Percentiles rank a stretch among this genome's conserved stretches.
Conservation (phyloP, 2,329 filamentous ascomycete species). For the Fusarium anthophilum region DNA sequence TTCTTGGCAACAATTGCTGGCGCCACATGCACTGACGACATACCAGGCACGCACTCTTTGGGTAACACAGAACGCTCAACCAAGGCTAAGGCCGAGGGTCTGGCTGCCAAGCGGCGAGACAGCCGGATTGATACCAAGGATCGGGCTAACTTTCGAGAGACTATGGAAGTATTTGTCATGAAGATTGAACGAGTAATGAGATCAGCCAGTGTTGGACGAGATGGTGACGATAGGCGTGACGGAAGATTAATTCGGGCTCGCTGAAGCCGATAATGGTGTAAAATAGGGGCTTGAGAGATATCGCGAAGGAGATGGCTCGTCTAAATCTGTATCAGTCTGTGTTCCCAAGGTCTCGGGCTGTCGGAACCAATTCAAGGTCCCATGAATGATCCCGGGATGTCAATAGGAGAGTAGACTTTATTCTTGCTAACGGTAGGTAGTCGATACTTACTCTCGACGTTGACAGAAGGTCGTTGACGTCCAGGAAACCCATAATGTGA, state of each 20-base stretch:
- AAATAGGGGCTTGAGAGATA: slow-evolving; percentile 71
- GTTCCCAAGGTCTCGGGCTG: not conserved
- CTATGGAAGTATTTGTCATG: slow-evolving; percentile 71
- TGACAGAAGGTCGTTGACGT: slow-evolving; percentile 65
- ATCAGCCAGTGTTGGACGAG: slow-evolving; percentile 67
- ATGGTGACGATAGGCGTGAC: slow-evolving; percentile 64
- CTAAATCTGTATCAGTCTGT: slow-evolving; percentile 50
- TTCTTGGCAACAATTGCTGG: slow-evolving; percentile 71
- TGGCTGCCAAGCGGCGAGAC: slow-evolving; percentile 66
- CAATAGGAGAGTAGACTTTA: not conserved
- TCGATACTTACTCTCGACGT: slow-evolving; percentile 62
- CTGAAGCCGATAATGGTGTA: slow-evolving; percentile 70
- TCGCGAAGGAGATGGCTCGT: slow-evolving; percentile 69
- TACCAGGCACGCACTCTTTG: slow-evolving; percentile 66
- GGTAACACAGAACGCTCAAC: slow-evolving; percentile 73
- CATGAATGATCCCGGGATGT: not conserved
- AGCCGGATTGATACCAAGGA: slow-evolving; percentile 73
- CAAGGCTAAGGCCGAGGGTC: slow-evolving; percentile 68
- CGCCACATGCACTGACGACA: slow-evolving; percentile 56
- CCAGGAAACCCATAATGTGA: slow-evolving; percentile 64
- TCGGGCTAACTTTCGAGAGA: slow-evolving; percentile 70
- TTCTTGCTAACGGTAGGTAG: slow-evolving; percentile 1
- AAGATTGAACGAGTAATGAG: slow-evolving; percentile 73
- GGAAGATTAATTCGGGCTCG: slow-evolving; percentile 64
- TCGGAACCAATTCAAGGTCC: not conserved